Base-by-base conservation (phyloP, 2,329 filamentous ascomycete genomes). In the Clonostachys chloroleuca region DNA sequence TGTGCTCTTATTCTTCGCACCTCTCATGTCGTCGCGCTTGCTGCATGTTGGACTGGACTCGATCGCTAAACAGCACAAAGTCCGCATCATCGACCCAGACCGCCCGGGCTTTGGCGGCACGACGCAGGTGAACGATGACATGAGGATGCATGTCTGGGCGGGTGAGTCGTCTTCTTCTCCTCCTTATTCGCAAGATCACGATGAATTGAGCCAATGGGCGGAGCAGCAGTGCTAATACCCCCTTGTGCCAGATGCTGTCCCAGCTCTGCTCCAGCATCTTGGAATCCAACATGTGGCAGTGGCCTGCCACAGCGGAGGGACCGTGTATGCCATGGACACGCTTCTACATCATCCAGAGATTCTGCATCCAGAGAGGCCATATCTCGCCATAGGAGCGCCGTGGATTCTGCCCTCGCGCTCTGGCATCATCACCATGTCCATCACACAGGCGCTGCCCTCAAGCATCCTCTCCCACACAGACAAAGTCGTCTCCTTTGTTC, bases 21-120 rank as follows among this genome's bases (percentile, higher is more conserved):
- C 59, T 2, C 44, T 66, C 34, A 37, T 64, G 40, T 55, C 49
- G 20, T 61, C 55, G 12, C 64, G 65, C 18, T 54, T 58, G 43
- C 24, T 63, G 5, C 59, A 63, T 39, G 45, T 61, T 14, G 53
- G 59, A 51, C 66, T 67, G 46, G 61, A 69, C 46, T 47, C 51
- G 3, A 47, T 65, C 4, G 66, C 64, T 14, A 59, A 57, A 43
- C 44, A 52, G 36, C 52, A 65, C 50, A 50, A 56, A 17, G 51
- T 68, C 17, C 63, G 65, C 34, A 56, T 69, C 42, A 56, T 69
- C 47, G 50, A 51, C 47, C 47, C 54, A 0, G 65, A 69, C 49
- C 52, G 66, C 6, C 66, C 68, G 1, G 66, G 66, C 9, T 59
- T 69, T 40, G 67, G 66, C 12, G 58, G 59, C 8, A 67, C 64